Evolutionary conservation across 306 rosid genomes (phyloP), one percentile per base, ranked within the genome.

Genomic region (Prunus mume): DNA sequence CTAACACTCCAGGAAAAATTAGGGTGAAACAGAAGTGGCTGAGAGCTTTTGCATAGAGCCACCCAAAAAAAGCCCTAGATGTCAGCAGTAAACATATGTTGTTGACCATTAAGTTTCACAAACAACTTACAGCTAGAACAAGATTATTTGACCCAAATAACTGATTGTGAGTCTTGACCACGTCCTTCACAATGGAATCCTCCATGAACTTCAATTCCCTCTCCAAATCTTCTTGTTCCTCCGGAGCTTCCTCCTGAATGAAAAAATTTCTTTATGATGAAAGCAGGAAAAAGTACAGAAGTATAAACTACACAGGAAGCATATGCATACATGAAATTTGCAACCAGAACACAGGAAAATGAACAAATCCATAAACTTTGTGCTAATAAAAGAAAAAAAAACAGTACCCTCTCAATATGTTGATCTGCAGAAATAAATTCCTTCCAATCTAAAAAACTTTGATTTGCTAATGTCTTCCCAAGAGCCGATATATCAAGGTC

Each of bases 101-200:
- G 62, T 46, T 51, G 6, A 34, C 52, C 24, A 77, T 25, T 25
- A 49, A 61, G 62, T 43, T 64, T 73, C 12, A 58, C 46, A 66
- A 51, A 12, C 28, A 43, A 86, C 98, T 93, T 85, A 93, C 98
- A 51, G 68, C 75, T 58, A 79, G 79, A 77, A 86, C 78, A 18
- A 90, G 88, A 85, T 88, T 86, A 79, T 52, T 79, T 76, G 91
- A 89, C 58, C 97, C 97, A 84, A 95, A 95, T 75, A 92, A 73
- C 77, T 82, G 86, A 84, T 82, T 79, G 79, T 95, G 97, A 84
- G 86, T 81, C 51, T 71, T 64, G 68, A 92, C 86, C 74, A 89
- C 86, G 27, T 75, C 78, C 78, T 80, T 76, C 65, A 90, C 81
- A 64, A 84, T 69, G 65, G 93, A 84, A 72, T 88, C 97, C 45